Percentiles rank a stretch among this genome's conserved stretches.
phyloP scores from a whole-genome alignment of 441 rosid genomes.

The Cnidoscolus chayamansa region DNA sequence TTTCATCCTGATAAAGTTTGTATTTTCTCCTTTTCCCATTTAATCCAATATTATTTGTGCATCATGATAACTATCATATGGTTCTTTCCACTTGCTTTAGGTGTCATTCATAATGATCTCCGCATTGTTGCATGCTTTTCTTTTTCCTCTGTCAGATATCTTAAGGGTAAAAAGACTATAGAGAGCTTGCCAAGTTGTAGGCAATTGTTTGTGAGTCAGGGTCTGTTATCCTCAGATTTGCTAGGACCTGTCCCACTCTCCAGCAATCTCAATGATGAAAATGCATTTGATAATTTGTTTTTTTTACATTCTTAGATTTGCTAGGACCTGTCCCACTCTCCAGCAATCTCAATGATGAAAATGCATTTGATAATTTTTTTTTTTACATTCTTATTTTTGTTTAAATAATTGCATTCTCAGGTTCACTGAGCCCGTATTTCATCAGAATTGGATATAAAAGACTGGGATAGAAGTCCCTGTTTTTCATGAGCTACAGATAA shows the following conservation, averaged over 20 bases:
- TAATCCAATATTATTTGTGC: neutral
- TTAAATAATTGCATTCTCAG: constrained; percentile 32
- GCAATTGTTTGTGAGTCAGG: neutral
- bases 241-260: neutral
- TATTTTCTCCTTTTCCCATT: neutral
- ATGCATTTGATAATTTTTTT: constrained; percentile 17
- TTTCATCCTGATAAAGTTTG: neutral
- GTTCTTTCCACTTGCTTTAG: neutral
- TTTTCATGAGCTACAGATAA: constrained; percentile 26
- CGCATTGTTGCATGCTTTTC: constrained; percentile 11
- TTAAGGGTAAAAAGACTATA: neutral
- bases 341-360: constrained; percentile 16
- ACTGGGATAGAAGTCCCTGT: constrained; percentile 10
- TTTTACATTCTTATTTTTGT: constrained; percentile 13
- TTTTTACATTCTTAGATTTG: neutral
- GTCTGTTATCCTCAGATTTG: neutral
- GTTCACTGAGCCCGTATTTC: constrained; percentile 29
- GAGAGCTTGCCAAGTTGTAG: constrained; percentile 2
- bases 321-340: neutral
- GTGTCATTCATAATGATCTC: constrained; percentile 10
- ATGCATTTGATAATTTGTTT: constrained; percentile 16
- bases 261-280: constrained; percentile 16
- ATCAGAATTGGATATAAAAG: constrained; percentile 14
- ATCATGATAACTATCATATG: neutral
- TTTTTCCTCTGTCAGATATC: constrained; percentile 8